phyloP scores from a whole-genome alignment of 192 early-diverging fungal species.

The Backusella tuberculispora region DNA sequence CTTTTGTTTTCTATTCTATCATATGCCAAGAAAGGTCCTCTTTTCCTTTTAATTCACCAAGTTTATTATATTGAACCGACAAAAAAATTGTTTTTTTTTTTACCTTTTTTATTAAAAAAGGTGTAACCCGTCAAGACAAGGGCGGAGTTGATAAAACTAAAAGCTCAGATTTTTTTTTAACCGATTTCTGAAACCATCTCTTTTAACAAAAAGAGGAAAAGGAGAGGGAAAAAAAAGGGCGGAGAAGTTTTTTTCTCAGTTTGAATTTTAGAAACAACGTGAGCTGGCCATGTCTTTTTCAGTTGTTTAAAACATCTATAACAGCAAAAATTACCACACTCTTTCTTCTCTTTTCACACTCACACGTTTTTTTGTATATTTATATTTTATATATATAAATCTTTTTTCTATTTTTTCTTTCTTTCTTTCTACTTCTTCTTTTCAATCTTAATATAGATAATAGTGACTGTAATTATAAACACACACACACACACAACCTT shows the following conservation, averaged over 20 bases:
- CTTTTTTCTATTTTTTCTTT: too few relatives aligned
- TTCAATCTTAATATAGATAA: too few relatives aligned
- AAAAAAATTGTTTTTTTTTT: too few relatives aligned
- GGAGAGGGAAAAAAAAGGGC: neutral
- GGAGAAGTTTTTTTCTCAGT: constrained; percentile 2
- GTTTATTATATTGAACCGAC: neutral
- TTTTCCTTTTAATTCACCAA: neutral
- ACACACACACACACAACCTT: neutral
- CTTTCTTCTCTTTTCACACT: neutral
- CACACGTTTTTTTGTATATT: neutral
- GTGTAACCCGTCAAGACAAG: neutral
- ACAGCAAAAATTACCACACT: too few relatives aligned
- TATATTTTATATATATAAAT: too few relatives aligned
- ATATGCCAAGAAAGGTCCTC: neutral
- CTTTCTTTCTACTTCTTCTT: neutral
- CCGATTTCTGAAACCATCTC: constrained; percentile 12
- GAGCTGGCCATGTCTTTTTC: constrained; percentile 10
- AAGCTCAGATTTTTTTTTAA: constrained; percentile 4
- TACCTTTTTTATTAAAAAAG: neutral
- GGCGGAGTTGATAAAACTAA: constrained; percentile 9
- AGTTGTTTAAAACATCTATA: neutral
- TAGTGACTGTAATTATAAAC: neutral
- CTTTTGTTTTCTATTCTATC: neutral
- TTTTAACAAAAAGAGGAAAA: neutral
- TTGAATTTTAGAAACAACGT: constrained; percentile 16